A percentile compares a stretch with the other conserved stretches of the same genome.
Conservation (phyloP, 352 stramenopile species). For the Thalassiosira livingstoniorum region DNA sequence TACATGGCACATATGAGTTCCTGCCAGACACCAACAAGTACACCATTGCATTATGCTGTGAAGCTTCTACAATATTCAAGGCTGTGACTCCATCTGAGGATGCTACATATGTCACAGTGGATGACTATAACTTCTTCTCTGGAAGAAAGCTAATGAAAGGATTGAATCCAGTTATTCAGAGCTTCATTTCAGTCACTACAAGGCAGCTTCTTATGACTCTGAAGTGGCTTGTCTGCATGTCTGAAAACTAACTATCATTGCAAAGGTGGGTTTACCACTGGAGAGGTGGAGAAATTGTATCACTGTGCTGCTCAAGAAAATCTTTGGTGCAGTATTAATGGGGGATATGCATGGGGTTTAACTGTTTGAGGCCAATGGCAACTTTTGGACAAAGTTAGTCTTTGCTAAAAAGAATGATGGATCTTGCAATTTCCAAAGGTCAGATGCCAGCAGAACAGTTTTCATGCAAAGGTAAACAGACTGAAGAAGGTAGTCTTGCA, state of each 20-base stretch:
- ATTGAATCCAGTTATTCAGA: too few relatives aligned
- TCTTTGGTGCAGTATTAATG: slow-evolving; percentile 1
- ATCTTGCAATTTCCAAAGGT: neutral
- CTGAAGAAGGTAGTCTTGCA: neutral
- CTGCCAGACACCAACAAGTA: too few relatives aligned
- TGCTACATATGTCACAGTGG: too few relatives aligned
- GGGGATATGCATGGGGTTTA: slow-evolving; percentile 14
- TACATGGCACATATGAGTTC: too few relatives aligned
- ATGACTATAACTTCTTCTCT: too few relatives aligned
- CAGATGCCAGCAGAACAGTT: slow-evolving; percentile 24
- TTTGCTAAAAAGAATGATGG: slow-evolving; percentile 36
- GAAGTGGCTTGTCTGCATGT: neutral
- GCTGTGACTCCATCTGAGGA: too few relatives aligned
- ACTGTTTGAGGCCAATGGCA: slow-evolving; percentile 26
- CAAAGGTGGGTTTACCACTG: neutral
- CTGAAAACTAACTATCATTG: slow-evolving; percentile 3
- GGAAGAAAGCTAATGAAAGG: too few relatives aligned
- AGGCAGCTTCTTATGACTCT: neutral
- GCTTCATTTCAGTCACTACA: neutral
- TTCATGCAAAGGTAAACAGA: slow-evolving; percentile 5
- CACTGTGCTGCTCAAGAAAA: slow-evolving; percentile 22
- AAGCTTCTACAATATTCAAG: too few relatives aligned
- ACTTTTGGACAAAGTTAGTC: slow-evolving; percentile 16
- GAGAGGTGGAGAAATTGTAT: slow-evolving; percentile 7
- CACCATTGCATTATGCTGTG: too few relatives aligned